Evolutionary conservation across 176 grass and related monocot species (phyloP).

Genomic region (Musa beccarii): DNA sequence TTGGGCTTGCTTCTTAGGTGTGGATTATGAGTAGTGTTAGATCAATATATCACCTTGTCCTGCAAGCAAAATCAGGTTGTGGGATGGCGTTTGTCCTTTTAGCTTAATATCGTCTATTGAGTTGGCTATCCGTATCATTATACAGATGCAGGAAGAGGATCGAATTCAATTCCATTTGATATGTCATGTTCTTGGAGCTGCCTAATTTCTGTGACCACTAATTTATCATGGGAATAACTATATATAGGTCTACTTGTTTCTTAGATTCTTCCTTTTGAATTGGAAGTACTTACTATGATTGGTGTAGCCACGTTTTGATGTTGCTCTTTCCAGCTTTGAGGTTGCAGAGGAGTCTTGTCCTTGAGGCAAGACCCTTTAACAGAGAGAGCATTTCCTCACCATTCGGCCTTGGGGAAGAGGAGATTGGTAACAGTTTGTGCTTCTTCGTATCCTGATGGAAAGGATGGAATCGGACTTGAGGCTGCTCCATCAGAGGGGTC

Average conservation of each 20-base stretch:
- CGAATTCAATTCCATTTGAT: too few species aligned
- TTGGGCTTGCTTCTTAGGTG: too few species aligned
- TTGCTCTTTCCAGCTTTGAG: slow-evolving; percentile 39
- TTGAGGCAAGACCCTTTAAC: slow-evolving; percentile 18
- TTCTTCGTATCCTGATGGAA: slow-evolving; percentile 30
- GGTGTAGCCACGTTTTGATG: slow-evolving; percentile 1
- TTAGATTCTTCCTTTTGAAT: neutral
- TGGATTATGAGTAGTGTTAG: too few species aligned
- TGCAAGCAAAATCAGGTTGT: neutral
- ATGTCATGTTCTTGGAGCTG: neutral
- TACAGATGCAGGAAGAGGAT: too few species aligned
- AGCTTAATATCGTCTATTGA: neutral
- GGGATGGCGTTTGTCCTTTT: neutral
- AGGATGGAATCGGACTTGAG: slow-evolving; percentile 11
- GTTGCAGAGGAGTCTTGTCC: slow-evolving; percentile 29
- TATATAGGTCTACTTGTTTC: neutral
- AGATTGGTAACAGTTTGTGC: slow-evolving; percentile 33
- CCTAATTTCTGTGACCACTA: neutral
- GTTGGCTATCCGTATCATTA: neutral
- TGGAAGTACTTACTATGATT: neutral
- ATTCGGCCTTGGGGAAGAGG: slow-evolving; percentile 27
- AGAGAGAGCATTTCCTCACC: slow-evolving; percentile 8
- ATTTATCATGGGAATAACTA: neutral
- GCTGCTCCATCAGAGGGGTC: slow-evolving; percentile 25
- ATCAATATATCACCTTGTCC: neutral